phyloP scores from a whole-genome alignment of 441 rosid species.

The Pelargonium australe region DNA sequence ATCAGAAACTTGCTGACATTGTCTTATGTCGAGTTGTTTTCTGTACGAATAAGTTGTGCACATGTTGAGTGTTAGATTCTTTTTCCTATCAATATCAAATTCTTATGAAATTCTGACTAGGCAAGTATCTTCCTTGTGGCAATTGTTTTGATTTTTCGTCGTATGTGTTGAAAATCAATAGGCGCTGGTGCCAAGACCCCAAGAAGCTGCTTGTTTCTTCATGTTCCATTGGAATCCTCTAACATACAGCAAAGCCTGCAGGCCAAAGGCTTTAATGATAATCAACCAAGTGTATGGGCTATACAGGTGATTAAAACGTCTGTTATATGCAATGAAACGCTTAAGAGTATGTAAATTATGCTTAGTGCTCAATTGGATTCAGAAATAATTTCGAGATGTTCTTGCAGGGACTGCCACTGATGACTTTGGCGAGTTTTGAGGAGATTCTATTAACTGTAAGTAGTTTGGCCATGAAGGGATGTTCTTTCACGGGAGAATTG shows the following conservation, averaged over 20 bases:
- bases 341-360: constrained; percentile 5
- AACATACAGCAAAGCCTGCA: constrained; percentile 42
- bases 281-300: constrained; percentile 73
- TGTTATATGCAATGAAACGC: neutral
- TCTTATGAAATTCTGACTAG: no score
- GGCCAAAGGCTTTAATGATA: constrained; percentile 65
- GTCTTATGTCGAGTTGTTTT: neutral
- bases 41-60: no score
- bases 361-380: neutral
- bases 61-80: no score
- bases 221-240: constrained; percentile 51
- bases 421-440: constrained; percentile 61
- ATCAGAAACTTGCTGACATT: neutral
- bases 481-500: constrained; percentile 68
- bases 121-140: no score
- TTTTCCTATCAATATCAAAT: no score
- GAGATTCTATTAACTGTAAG: constrained; percentile 52
- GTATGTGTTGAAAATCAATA: constrained; percentile 30
- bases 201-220: constrained; percentile 57
- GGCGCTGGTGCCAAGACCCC: constrained; percentile 85
- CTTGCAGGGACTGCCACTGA: constrained; percentile 57
- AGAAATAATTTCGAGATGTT: constrained; percentile 1
- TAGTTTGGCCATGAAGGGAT: constrained; percentile 61
- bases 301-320: constrained; percentile 48
- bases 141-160: constrained; percentile 11